Percentiles rank a stretch among this genome's conserved stretches.
phyloP scores from a whole-genome alignment of 2,329 filamentous ascomycete species.

The Pseudonectria foliicola region DNA sequence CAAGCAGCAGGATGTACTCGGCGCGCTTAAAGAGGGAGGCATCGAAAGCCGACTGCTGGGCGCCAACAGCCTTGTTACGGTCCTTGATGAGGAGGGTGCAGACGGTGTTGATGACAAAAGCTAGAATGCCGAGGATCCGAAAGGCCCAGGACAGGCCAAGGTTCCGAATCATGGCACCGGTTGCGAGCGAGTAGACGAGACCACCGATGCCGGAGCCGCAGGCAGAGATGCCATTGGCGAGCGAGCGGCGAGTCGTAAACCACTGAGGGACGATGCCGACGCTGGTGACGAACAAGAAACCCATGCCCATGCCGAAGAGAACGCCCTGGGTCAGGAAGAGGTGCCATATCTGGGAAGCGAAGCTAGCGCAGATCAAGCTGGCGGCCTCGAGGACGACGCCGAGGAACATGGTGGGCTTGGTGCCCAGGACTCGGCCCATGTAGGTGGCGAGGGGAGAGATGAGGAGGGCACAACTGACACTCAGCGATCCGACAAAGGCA shows the following conservation, averaged over 20 bases:
- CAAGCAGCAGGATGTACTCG: conserved; percentile 58
- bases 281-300: conserved; percentile 64
- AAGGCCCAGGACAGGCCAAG: conserved; percentile 62
- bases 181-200: conserved; percentile 58
- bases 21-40: conserved; percentile 50
- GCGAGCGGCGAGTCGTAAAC: conserved; percentile 61
- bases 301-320: conserved; percentile 72
- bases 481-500: conserved; percentile 61
- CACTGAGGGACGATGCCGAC: conserved; percentile 66
- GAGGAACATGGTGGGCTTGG: conserved; percentile 54
- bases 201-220: conserved; percentile 73
- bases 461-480: conserved; percentile 45
- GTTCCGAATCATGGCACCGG: conserved; percentile 59
- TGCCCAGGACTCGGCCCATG: conserved; percentile 54
- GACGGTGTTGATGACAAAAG: conserved; percentile 55
- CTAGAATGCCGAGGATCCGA: conserved; percentile 55
- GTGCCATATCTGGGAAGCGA: conserved; percentile 64
- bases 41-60: conserved; percentile 62
- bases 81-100: conserved; percentile 61
- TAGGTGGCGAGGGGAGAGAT: conserved; percentile 62
- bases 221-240: conserved; percentile 62
- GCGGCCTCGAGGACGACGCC: conserved; percentile 58
- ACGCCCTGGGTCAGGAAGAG: conserved; percentile 69
- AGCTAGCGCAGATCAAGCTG: conserved; percentile 64
- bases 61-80: conserved; percentile 63